Evolutionary conservation across 768 basidiomycete species (phyloP).

Genomic region (Tulasnella sp.): DNA sequence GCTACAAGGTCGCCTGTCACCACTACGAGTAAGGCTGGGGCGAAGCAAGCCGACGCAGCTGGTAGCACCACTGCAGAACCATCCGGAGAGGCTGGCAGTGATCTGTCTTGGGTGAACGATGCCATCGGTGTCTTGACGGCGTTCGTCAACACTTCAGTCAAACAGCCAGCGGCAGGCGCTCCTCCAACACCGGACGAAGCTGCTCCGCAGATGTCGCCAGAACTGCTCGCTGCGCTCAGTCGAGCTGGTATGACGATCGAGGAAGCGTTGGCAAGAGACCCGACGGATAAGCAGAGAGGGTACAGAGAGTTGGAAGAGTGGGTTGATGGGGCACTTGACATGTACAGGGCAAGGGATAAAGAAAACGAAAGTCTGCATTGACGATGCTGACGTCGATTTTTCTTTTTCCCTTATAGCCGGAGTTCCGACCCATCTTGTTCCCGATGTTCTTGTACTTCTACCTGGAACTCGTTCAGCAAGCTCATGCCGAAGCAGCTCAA

Average conservation of each 20-base stretch:
- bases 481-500: slow-evolving; percentile 84
- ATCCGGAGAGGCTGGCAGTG: background rate
- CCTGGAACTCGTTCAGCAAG: slow-evolving; percentile 83
- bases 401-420: slow-evolving; percentile 49
- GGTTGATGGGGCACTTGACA: slow-evolving; percentile 85
- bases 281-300: slow-evolving; percentile 78
- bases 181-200: background rate
- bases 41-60: background rate
- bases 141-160: background rate
- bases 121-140: slow-evolving; percentile 1
- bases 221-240: slow-evolving; percentile 18
- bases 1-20: background rate
- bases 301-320: slow-evolving; percentile 78
- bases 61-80: background rate
- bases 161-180: background rate
- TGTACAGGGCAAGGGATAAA: slow-evolving; percentile 62
- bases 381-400: background rate
- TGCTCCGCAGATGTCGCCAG: background rate
- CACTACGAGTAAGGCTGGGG: background rate
- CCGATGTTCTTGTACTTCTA: slow-evolving; percentile 98
- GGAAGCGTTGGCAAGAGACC: slow-evolving; percentile 71
- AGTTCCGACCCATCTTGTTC: slow-evolving; percentile 87
- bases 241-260: slow-evolving; percentile 34
- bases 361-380: slow-evolving; percentile 8
- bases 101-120: background rate